Percentiles rank a stretch among this genome's conserved stretches.
Conservation (phyloP, 148 eudicot genomes). For the Heliamphora exappendiculata region DNA sequence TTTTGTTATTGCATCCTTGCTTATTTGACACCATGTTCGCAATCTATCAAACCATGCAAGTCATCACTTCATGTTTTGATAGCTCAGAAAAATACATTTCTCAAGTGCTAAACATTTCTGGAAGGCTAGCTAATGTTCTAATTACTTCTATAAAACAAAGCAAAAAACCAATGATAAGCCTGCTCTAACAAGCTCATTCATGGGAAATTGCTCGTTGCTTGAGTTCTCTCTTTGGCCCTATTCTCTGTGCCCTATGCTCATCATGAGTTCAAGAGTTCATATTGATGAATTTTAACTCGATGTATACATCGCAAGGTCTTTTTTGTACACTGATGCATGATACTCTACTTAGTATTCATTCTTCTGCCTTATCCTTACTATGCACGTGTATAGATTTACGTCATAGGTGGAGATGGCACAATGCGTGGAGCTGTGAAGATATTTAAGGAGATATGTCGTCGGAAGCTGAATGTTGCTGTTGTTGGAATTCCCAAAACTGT, state of each 20-base stretch:
- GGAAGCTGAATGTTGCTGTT: conserved; percentile 38
- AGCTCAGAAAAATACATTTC: too few species aligned
- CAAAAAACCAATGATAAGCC: too few species aligned
- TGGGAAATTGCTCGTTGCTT: not conserved
- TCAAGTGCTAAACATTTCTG: too few species aligned
- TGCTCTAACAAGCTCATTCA: not conserved
- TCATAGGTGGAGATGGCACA: conserved; percentile 80
- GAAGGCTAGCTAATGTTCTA: too few species aligned
- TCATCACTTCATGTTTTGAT: too few species aligned
- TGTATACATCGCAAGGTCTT: not conserved
- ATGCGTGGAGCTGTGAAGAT: conserved; percentile 68
- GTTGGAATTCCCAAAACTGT: conserved; percentile 73
- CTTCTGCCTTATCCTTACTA: not conserved
- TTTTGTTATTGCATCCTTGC: too few species aligned
- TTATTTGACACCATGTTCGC: too few species aligned
- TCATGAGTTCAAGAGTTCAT: not conserved
- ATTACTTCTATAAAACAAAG: too few species aligned
- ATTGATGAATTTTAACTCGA: not conserved
- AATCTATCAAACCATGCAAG: too few species aligned
- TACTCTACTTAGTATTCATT: not conserved
- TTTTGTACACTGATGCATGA: not conserved
- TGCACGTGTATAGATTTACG: conserved; percentile 36
- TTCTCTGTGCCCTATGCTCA: not conserved
- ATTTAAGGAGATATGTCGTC: conserved; percentile 44
- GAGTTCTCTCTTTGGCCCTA: not conserved